Percentiles rank a stretch among this genome's conserved stretches.
Evolutionary conservation across 2,329 filamentous ascomycete genomes (phyloP).

Genomic region (Paecilomyces fulvus): DNA sequence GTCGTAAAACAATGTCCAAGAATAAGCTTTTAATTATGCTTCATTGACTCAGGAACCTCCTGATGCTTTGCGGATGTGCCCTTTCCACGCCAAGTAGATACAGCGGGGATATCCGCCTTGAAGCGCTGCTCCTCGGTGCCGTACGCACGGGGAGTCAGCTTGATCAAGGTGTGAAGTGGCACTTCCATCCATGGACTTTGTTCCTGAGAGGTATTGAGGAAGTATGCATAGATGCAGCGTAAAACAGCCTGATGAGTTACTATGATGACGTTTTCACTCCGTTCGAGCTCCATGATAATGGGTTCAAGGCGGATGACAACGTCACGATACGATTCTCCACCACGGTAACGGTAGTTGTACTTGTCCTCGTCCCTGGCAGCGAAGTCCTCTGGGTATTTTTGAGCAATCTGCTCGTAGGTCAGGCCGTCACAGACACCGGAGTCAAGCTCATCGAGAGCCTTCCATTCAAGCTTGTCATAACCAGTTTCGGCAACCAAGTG

Average conservation of each 20-base stretch:
- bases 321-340: conserved; percentile 91
- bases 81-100: conserved; percentile 93
- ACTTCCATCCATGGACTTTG: conserved; percentile 98
- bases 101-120: conserved; percentile 85
- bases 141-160: conserved; percentile 89
- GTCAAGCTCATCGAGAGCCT: conserved; percentile 94
- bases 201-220: conserved; percentile 93
- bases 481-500: conserved; percentile 60
- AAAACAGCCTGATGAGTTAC: conserved; percentile 96
- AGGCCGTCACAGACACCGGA: conserved; percentile 93
- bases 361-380: conserved; percentile 94
- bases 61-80: conserved; percentile 87
- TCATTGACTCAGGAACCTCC: conserved; percentile 20
- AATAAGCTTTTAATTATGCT: conserved; percentile 1
- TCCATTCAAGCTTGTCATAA: conserved; percentile 97
- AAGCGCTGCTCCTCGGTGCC: conserved; percentile 83
- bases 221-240: conserved; percentile 96
- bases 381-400: conserved; percentile 89
- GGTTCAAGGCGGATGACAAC: conserved; percentile 96
- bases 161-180: conserved; percentile 90
- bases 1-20: neutral
- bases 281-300: conserved; percentile 98
- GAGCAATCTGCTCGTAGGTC: conserved; percentile 91
- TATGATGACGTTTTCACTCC: conserved; percentile 93
- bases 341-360: conserved; percentile 98